Base-by-base conservation (phyloP, 805 yeast species). In the Wickerhamiella domercqiae region DNA sequence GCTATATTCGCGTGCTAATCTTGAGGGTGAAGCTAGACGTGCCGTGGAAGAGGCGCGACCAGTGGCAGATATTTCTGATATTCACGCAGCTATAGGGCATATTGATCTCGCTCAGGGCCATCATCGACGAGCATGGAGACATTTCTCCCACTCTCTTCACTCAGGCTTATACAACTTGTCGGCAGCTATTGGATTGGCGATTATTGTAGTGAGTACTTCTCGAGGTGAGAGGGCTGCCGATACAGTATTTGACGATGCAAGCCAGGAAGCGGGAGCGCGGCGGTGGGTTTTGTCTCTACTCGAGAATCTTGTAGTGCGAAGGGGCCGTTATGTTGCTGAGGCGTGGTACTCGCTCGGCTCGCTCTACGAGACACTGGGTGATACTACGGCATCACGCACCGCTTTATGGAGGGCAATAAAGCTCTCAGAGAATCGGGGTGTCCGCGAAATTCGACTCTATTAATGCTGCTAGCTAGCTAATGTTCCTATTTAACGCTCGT, bases 21-120 rank as follows among this genome's bases (percentile, higher is more conserved):
- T 70, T 29, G 44, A 59, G 1, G 65, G 61, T 2, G 93, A 82
- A 37, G 73, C 86, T 1, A 74, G 73, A 47, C 73, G 69, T 40
- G 77, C 93, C 34, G 66, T 83, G 3, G 64, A 67, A 5, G 94
- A 83, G 54, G 82, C 93, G 1, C 76, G 70, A 40, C 66, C 70
- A 9, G 68, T 65, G 26, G 57, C 63, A 21, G 64, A 62, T 36
- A 70, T 78, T 15, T 43, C 42, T 18, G 36, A 26, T 7, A 20
- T 0, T 34, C 40, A 29, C 28, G 39, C 43, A 17, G 29, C 39
- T 17, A 29, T 13, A 19, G 43, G 39, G 16, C 39, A 35, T 33
- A 29, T 44, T 15, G 35, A 35, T 21, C 16, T 30, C 16, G 21
- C 33, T 13, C 11, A 7, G n/a, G 16, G 16, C 7, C 18, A 30